Percentiles rank a stretch among this genome's conserved stretches.
phyloP scores from a whole-genome alignment of 257 asterid genomes.

The Osmanthus fragrans region DNA sequence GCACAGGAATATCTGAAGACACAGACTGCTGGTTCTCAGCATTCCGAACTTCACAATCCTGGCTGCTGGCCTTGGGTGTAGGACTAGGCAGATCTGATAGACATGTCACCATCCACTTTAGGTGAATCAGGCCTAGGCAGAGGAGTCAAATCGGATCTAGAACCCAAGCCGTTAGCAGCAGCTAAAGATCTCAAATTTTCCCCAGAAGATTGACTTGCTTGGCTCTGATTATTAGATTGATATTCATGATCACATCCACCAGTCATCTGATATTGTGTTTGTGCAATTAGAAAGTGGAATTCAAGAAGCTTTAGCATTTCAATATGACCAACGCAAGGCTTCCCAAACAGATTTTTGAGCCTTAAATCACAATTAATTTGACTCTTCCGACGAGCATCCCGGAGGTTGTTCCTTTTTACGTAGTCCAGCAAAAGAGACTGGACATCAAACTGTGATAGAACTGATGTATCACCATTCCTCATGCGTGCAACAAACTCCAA shows the following conservation, averaged over 20 bases:
- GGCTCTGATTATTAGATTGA: conserved; percentile 27
- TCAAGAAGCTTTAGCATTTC: no score
- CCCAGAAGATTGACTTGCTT: conserved; percentile 37
- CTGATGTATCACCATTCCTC: conserved; percentile 43
- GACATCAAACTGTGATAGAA: conserved; percentile 42
- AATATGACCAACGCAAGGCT: conserved; percentile 39
- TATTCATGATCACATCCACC: conserved; percentile 29
- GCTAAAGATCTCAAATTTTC: conserved; percentile 34
- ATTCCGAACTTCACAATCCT: conserved; percentile 10
- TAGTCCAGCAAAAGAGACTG: conserved; percentile 41
- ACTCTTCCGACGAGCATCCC: conserved; percentile 41
- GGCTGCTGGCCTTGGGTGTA: conserved; percentile 19
- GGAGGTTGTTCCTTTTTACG: conserved; percentile 43
- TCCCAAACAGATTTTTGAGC: conserved; percentile 47
- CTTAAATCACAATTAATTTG: conserved; percentile 43
- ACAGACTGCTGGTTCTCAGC: conserved; percentile 27
- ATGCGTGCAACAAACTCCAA: conserved; percentile 50
- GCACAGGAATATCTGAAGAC: conserved; percentile 29
- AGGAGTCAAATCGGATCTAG: conserved; percentile 29
- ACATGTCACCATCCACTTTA: conserved; percentile 21
- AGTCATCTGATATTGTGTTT: conserved; percentile 5
- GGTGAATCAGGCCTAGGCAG: conserved; percentile 24
- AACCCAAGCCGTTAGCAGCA: conserved; percentile 22
- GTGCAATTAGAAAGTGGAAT: neutral
- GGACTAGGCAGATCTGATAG: conserved; percentile 34